A percentile compares a stretch with the other conserved stretches of the same genome.
These are phyloP conservation scores for Saccharum officinarum DNA, from an alignment of 176 grass and related monocot genomes.

Conservation along the genomic window DNA sequence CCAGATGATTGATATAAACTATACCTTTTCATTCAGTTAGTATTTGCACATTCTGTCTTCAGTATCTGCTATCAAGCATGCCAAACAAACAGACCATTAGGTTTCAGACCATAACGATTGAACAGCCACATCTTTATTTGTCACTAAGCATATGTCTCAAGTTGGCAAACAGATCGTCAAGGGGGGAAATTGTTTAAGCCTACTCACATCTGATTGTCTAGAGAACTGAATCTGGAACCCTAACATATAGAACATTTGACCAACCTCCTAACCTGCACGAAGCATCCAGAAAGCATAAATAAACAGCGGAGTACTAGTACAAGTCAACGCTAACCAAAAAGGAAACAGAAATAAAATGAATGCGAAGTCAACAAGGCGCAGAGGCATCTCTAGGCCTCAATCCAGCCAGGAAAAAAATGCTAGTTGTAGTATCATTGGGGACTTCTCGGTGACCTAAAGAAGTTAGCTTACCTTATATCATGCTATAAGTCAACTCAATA, in stretches of 20 bases:
- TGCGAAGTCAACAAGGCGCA: slow-evolving; percentile 18
- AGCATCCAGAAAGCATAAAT: slow-evolving; percentile 4
- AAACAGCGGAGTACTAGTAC: not conserved
- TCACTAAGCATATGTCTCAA: slow-evolving; percentile 26
- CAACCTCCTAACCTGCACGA: slow-evolving; percentile 33
- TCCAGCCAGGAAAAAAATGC: not conserved
- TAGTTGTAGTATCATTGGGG: not conserved
- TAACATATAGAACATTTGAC: slow-evolving; percentile 36
- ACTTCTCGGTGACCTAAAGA: not conserved
- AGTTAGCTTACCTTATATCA: slow-evolving; percentile 43
- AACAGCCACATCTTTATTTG: slow-evolving; percentile 11
- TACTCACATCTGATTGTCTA: slow-evolving; percentile 39
- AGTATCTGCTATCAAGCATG: slow-evolving; percentile 26
- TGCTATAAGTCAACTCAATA: slow-evolving; percentile 38
- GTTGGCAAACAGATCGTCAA: slow-evolving; percentile 33
- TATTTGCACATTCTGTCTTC: slow-evolving; percentile 44
- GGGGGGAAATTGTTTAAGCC: not conserved
- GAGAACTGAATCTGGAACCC: slow-evolving; percentile 43
- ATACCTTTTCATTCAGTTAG: slow-evolving; percentile 61
- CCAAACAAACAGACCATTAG: slow-evolving; percentile 33
- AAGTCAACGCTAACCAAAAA: not conserved
- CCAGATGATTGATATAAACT: not conserved
- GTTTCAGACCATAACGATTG: slow-evolving; percentile 1
- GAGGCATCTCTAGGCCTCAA: not conserved
- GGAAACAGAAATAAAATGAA: not conserved